Evolutionary conservation across 2,329 filamentous ascomycete genomes (phyloP).

Genomic region (Colletotrichum lupini): DNA sequence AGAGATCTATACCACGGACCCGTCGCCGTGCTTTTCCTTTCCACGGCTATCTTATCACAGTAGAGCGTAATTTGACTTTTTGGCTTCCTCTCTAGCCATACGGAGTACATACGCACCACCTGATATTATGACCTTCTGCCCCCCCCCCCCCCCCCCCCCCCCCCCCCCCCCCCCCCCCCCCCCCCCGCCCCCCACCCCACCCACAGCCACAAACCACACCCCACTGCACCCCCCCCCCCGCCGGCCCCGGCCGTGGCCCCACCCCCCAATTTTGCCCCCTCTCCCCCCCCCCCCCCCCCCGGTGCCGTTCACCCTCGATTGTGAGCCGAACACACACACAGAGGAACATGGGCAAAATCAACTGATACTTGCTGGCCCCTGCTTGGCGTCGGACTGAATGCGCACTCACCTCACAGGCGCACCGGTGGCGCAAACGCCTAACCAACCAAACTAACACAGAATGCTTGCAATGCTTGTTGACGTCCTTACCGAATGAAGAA

Average conservation of each 20-base stretch:
- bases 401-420: neutral
- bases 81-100: neutral
- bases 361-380: conserved; percentile 11
- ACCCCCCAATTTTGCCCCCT: no score
- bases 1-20: neutral
- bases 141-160: neutral
- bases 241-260: no score
- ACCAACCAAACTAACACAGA: neutral
- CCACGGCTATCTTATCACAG: neutral
- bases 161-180: neutral
- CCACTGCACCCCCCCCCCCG: no score
- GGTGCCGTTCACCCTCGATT: neutral
- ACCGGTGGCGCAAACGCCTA: conserved; percentile 1
- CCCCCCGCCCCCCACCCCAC: neutral
- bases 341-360: neutral
- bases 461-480: neutral
- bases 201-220: no score
- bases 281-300: neutral
- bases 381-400: conserved; percentile 18
- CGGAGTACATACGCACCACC: no score
- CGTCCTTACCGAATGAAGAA: neutral
- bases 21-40: neutral
- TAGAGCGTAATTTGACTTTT: neutral
- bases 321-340: neutral
- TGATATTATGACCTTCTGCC: neutral